These are phyloP conservation scores for Globisporangium uncinulatum DNA, from an alignment of 352 stramenopile species.

Conservation along the genomic window DNA sequence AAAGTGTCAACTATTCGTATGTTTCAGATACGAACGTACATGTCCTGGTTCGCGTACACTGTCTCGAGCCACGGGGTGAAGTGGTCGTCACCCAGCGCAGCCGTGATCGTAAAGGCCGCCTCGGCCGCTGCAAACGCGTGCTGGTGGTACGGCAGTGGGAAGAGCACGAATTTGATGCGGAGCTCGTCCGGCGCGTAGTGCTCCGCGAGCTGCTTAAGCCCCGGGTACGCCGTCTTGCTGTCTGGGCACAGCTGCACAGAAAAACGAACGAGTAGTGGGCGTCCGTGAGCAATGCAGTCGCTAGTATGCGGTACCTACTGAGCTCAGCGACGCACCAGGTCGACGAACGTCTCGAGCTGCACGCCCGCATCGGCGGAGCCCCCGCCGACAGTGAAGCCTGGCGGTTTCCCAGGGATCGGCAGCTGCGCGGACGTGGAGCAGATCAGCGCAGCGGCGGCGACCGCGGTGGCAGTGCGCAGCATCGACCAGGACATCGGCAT, in stretches of 20 bases:
- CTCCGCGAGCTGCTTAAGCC: conserved; percentile 48
- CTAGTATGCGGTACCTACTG: background rate
- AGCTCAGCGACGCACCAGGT: conserved; percentile 36
- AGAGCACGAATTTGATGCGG: conserved; percentile 66
- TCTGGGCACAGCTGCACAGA: conserved; percentile 57
- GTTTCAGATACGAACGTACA: conserved; percentile 22
- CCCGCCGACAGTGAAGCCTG: conserved; percentile 54
- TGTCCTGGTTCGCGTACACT: conserved; percentile 73
- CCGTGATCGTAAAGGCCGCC: conserved; percentile 58
- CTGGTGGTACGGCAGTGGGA: conserved; percentile 76
- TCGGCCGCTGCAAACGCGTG: conserved; percentile 64
- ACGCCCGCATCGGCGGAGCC: conserved; percentile 50
- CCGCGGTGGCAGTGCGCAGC: conserved; percentile 14
- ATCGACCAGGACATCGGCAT: conserved; percentile 2
- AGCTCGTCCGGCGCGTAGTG: conserved; percentile 56
- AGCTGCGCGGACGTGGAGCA: conserved; percentile 30
- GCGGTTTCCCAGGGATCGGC: conserved; percentile 49
- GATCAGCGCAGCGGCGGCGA: conserved; percentile 11
- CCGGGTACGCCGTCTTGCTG: conserved; percentile 63
- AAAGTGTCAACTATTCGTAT: too few relatives aligned
- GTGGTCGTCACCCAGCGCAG: conserved; percentile 37
- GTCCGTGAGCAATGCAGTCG: too few relatives aligned
- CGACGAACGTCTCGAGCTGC: conserved; percentile 82
- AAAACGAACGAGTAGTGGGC: background rate
- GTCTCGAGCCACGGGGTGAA: conserved; percentile 76